A percentile compares a stretch with the other conserved stretches of the same genome.
These are phyloP conservation scores for Hyphopichia wangnamkhiaoensis DNA, from an alignment of 1,139 yeast genomes.

Conservation along the genomic window DNA sequence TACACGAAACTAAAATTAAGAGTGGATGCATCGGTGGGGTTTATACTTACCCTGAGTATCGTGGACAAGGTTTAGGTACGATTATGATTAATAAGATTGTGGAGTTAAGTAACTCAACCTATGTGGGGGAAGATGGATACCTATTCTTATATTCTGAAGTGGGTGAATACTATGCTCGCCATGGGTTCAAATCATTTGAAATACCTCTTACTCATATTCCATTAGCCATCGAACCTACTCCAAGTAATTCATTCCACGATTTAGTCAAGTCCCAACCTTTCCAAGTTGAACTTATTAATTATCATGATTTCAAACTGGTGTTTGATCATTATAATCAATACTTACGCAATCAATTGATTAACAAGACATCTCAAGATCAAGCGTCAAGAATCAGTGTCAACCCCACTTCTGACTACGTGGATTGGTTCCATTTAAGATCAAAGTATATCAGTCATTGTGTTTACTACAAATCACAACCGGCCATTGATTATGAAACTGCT, in stretches of 20 bases:
- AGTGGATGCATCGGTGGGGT: slow-evolving; percentile 67
- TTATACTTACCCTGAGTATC: slow-evolving; percentile 53
- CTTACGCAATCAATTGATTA: slow-evolving; percentile 16
- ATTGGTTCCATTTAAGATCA: slow-evolving; percentile 49
- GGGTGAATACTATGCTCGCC: slow-evolving; percentile 61
- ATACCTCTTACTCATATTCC: slow-evolving; percentile 40
- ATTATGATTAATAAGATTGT: slow-evolving; percentile 55
- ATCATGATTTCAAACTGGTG: slow-evolving; percentile 32
- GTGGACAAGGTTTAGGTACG: slow-evolving; percentile 68
- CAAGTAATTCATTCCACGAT: background rate
- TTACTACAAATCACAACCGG: slow-evolving; percentile 10
- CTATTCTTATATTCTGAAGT: slow-evolving; percentile 69
- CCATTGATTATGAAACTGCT: slow-evolving; percentile 24
- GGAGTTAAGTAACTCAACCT: slow-evolving; percentile 21
- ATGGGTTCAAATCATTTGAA: slow-evolving; percentile 57
- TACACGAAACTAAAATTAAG: slow-evolving; percentile 26
- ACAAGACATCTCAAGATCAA: slow-evolving; percentile 23
- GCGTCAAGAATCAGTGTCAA: slow-evolving; percentile 29
- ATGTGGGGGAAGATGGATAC: slow-evolving; percentile 40
- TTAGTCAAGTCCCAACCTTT: slow-evolving; percentile 25
- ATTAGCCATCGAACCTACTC: slow-evolving; percentile 6
- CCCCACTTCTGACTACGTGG: slow-evolving; percentile 33
- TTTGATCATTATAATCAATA: slow-evolving; percentile 24
- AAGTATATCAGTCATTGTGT: slow-evolving; percentile 37
- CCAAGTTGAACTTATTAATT: slow-evolving; percentile 21